Conservation (phyloP, 768 basidiomycete species). For the Gloeopeniophorella convolvens region DNA sequence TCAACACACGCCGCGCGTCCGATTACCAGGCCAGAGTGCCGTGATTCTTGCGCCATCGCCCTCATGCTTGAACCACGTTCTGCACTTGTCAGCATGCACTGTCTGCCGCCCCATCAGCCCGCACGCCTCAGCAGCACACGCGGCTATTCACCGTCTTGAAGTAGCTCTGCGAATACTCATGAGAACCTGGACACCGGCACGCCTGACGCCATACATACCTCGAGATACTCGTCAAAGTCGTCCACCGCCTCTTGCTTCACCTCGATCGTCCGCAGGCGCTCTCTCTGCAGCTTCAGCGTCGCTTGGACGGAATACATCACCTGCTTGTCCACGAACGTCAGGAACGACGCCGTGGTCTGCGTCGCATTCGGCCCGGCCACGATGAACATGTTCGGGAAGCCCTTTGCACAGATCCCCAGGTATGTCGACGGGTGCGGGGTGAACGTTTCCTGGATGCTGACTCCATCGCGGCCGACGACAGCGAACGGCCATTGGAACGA, state of each 20-base stretch:
- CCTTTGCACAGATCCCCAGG: slow-evolving; percentile 50
- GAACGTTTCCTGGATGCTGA: too few relatives aligned
- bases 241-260: slow-evolving; percentile 51
- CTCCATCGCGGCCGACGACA: slow-evolving; percentile 47
- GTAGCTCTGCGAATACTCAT: too few relatives aligned
- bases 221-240: slow-evolving; percentile 56
- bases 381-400: slow-evolving; percentile 67
- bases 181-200: too few relatives aligned
- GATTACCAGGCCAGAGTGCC: slow-evolving; percentile 56
- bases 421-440: slow-evolving; percentile 53
- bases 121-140: too few relatives aligned
- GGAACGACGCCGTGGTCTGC: slow-evolving; percentile 49
- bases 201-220: too few relatives aligned
- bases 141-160: too few relatives aligned
- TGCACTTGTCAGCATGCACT: slow-evolving; percentile 50
- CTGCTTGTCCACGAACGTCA: slow-evolving; percentile 49
- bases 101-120: too few relatives aligned
- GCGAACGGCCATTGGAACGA: slow-evolving; percentile 43
- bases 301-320: slow-evolving; percentile 51
- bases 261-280: slow-evolving; percentile 56
- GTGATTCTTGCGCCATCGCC: slow-evolving; percentile 52
- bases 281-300: slow-evolving; percentile 54
- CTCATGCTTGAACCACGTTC: slow-evolving; percentile 60
- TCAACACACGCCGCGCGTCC: too few relatives aligned
- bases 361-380: slow-evolving; percentile 51